Conservation (phyloP, 2,329 filamentous ascomycete genomes). For the Ophiosphaerella narmari region DNA sequence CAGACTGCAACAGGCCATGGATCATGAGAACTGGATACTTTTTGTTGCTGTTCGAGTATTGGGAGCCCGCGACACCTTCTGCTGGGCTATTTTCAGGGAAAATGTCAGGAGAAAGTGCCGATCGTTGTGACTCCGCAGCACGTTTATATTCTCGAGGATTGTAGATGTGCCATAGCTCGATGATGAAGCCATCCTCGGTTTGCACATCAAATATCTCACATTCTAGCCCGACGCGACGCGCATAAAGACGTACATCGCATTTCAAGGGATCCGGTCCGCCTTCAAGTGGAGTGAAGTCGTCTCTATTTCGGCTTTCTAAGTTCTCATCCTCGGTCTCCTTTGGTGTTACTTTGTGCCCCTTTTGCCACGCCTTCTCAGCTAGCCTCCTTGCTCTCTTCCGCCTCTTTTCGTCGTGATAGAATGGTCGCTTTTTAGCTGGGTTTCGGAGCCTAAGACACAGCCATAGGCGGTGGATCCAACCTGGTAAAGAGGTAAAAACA, state of each 20-base stretch:
- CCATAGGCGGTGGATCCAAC: slow-evolving; percentile 55
- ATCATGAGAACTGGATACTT: slow-evolving; percentile 86
- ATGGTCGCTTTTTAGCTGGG: slow-evolving; percentile 65
- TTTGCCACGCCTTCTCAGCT: slow-evolving; percentile 66
- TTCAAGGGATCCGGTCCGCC: slow-evolving; percentile 78
- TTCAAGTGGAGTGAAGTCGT: slow-evolving; percentile 74
- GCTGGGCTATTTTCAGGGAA: slow-evolving; percentile 55
- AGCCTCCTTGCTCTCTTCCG: slow-evolving; percentile 62
- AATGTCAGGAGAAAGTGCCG: slow-evolving; percentile 63
- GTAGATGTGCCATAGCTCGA: slow-evolving; percentile 87
- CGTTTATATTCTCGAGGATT: slow-evolving; percentile 75
- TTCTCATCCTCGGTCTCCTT: slow-evolving; percentile 44
- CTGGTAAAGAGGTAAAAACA: slow-evolving; percentile 68
- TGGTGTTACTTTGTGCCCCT: slow-evolving; percentile 39
- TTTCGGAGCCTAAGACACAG: slow-evolving; percentile 63
- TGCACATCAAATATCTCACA: slow-evolving; percentile 82
- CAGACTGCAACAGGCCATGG: slow-evolving; percentile 84
- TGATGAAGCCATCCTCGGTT: slow-evolving; percentile 91
- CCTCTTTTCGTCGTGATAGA: slow-evolving; percentile 72
- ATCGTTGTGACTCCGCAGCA: slow-evolving; percentile 54
- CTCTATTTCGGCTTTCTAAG: slow-evolving; percentile 48
- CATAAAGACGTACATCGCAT: slow-evolving; percentile 84
- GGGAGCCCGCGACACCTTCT: slow-evolving; percentile 26
- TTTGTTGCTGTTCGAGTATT: slow-evolving; percentile 49
- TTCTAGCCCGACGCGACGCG: slow-evolving; percentile 82